phyloP scores from a whole-genome alignment of 306 rosid genomes.

The Biancaea sappan region DNA sequence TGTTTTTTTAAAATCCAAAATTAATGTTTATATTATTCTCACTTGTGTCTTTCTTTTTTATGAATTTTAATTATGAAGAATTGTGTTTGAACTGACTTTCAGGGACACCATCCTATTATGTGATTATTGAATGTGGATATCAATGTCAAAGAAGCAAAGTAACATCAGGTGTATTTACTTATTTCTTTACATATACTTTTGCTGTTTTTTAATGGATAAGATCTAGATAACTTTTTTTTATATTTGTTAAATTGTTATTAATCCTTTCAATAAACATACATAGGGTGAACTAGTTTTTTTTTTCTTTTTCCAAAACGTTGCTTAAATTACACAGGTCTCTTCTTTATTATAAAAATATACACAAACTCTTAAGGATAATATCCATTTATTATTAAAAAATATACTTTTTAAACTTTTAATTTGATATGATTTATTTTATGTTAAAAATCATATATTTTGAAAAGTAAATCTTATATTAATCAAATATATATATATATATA shows the following conservation, averaged over 20 bases:
- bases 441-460: too few species aligned
- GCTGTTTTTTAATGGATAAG: background rate
- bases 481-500: too few species aligned
- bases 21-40: background rate
- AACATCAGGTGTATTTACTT: slow-evolving; percentile 52
- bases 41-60: background rate
- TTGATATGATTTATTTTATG: too few species aligned
- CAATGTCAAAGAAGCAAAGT: slow-evolving; percentile 61
- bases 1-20: background rate
- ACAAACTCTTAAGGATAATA: too few species aligned
- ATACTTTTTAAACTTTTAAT: too few species aligned
- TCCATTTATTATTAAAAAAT: too few species aligned
- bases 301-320: too few species aligned
- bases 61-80: background rate
- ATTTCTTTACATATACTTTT: background rate
- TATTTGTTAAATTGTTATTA: background rate
- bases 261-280: background rate
- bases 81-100: background rate
- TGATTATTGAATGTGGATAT: slow-evolving; percentile 57
- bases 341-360: too few species aligned
- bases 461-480: too few species aligned
- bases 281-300: too few species aligned
- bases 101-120: slow-evolving; percentile 70
- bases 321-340: too few species aligned
- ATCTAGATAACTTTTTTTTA: background rate